Evolutionary conservation across 192 early-diverging fungal species (phyloP).

Genomic region (Umbelopsis isabellina): DNA sequence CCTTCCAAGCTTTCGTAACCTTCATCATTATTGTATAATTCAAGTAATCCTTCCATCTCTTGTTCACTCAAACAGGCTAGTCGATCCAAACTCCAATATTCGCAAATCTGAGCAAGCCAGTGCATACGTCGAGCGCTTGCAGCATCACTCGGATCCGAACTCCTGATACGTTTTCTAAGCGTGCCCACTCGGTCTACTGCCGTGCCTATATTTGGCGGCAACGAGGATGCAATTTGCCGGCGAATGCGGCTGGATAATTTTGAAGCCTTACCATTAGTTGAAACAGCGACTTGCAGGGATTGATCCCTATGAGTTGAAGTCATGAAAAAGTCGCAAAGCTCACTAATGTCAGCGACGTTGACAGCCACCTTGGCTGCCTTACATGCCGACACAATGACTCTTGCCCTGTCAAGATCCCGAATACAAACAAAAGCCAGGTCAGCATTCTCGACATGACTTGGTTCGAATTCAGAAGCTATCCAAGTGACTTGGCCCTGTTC

Average conservation of each 20-base stretch:
- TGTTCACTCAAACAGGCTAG: constrained; percentile 42
- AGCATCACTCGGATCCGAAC: constrained; percentile 48
- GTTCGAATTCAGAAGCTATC: constrained; percentile 49
- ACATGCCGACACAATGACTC: constrained; percentile 44
- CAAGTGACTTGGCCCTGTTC: constrained; percentile 39
- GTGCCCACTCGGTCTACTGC: constrained; percentile 62
- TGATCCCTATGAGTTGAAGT: constrained; percentile 72
- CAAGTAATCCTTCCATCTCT: constrained; percentile 51
- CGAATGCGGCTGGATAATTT: constrained; percentile 68
- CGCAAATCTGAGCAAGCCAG: constrained; percentile 60
- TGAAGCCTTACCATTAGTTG: constrained; percentile 75
- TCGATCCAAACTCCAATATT: constrained; percentile 57
- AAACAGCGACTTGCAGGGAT: constrained; percentile 76
- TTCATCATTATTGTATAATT: constrained; percentile 44
- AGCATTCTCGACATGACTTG: constrained; percentile 39
- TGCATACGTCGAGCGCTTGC: constrained; percentile 53
- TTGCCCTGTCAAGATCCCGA: constrained; percentile 32
- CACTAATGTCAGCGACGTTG: constrained; percentile 74
- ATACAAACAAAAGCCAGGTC: constrained; percentile 52
- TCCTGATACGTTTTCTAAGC: constrained; percentile 49
- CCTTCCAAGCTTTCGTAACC: constrained; percentile 35
- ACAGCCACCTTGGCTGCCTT: constrained; percentile 62
- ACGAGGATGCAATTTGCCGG: constrained; percentile 57
- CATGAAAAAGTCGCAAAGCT: constrained; percentile 83
- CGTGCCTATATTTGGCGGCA: constrained; percentile 62